Evolutionary conservation across 1,284 basidiomycete species (phyloP).

Genomic region (Apiotrichum sp.): DNA sequence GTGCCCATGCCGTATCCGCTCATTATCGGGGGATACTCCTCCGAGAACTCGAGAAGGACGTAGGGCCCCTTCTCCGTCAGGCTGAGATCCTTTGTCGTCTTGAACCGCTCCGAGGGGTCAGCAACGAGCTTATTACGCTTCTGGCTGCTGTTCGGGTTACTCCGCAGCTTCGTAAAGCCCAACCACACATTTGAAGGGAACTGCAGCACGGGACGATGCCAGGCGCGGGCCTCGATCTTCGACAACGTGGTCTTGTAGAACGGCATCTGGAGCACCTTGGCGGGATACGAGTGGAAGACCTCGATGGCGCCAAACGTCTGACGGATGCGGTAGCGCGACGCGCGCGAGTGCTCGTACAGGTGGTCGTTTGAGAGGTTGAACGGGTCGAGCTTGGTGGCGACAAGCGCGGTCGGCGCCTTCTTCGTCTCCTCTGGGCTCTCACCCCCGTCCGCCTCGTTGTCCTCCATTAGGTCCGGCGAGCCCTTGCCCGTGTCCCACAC

Average conservation of each 20-base stretch:
- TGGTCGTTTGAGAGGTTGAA: constrained; percentile 97
- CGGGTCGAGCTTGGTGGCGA: constrained; percentile 56
- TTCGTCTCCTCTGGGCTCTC: constrained; percentile 42
- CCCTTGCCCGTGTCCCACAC: constrained; percentile 43
- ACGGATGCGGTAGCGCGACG: constrained; percentile 85
- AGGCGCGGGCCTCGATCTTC: constrained; percentile 89
- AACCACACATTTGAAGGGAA: constrained; percentile 89
- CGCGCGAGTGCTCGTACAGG: constrained; percentile 67
- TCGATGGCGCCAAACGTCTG: constrained; percentile 96
- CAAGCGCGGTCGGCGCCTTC: not conserved
- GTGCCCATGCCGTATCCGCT: constrained; percentile 98
- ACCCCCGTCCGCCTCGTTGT: constrained; percentile 30
- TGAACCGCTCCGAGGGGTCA: constrained; percentile 70
- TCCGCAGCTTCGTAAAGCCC: constrained; percentile 82
- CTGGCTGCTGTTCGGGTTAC: constrained; percentile 43
- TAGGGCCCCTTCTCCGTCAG: constrained; percentile 85
- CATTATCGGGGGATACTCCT: constrained; percentile 93
- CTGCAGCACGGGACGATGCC: constrained; percentile 89
- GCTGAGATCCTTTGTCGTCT: constrained; percentile 61
- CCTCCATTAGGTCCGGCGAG: constrained; percentile 30
- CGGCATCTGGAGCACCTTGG: constrained; percentile 88
- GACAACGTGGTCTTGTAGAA: constrained; percentile 92
- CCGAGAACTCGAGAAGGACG: constrained; percentile 88
- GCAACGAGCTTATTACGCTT: constrained; percentile 88
- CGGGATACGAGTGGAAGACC: constrained; percentile 94